phyloP scores from a whole-genome alignment of 805 yeast species.

The Candida silvicultrix region DNA sequence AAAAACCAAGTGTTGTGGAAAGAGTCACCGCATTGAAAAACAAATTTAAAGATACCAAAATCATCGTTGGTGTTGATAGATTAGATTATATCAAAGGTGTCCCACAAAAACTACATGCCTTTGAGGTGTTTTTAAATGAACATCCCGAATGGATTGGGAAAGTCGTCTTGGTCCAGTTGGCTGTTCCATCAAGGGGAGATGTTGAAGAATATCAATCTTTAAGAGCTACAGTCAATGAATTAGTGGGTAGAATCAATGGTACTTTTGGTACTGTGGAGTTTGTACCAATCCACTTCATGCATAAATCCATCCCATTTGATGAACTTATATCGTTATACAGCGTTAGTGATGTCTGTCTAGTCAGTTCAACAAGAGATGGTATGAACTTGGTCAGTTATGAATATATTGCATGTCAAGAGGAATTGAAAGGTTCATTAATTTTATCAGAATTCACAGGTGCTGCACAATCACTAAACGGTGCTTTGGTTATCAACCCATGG shows the following conservation, averaged over 20 bases:
- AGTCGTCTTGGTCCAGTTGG: conserved; percentile 91
- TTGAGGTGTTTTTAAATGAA: conserved; percentile 84
- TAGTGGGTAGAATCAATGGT: conserved; percentile 96
- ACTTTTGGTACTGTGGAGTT: conserved; percentile 94
- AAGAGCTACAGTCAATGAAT: conserved; percentile 90
- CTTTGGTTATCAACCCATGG: conserved; percentile 95
- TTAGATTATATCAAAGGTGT: conserved; percentile 97
- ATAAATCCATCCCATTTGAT: conserved; percentile 83
- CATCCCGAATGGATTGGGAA: conserved; percentile 99
- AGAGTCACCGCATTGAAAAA: conserved; percentile 60
- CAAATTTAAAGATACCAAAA: conserved; percentile 69
- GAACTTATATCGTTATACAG: conserved; percentile 87
- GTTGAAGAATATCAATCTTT: conserved; percentile 96
- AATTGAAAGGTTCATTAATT: conserved; percentile 79
- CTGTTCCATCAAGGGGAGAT: conserved; percentile 96
- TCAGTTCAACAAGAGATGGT: conserved; percentile 94
- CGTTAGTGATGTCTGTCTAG: conserved; percentile 84
- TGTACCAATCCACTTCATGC: conserved; percentile 96
- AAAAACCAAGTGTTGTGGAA: conserved; percentile 51
- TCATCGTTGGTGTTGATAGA: conserved; percentile 95
- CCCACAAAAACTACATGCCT: conserved; percentile 94
- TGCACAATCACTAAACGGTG: conserved; percentile 96
- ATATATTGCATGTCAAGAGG: conserved; percentile 91
- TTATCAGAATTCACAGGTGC: conserved; percentile 97
- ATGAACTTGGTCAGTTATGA: conserved; percentile 97